phyloP scores from a whole-genome alignment of 108 stramenopile species.

The Cyclotella sp. region DNA sequence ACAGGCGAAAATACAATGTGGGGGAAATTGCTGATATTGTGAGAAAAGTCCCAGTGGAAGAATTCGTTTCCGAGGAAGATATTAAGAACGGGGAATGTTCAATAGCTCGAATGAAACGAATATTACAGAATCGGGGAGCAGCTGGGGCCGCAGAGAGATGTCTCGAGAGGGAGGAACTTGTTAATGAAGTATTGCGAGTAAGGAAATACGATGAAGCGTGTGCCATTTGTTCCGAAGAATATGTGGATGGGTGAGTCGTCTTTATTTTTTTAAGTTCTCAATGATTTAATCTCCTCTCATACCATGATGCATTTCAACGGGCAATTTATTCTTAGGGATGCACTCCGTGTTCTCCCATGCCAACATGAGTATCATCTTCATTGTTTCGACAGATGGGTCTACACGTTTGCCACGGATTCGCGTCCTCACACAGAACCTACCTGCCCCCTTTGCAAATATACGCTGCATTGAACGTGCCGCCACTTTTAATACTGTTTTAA shows the following conservation, averaged over 20 bases:
- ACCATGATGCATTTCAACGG: neutral
- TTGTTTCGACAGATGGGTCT: conserved; percentile 52
- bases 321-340: conserved; percentile 16
- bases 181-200: conserved; percentile 28
- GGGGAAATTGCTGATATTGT: conserved; percentile 37
- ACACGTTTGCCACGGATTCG: conserved; percentile 49
- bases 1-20: conserved; percentile 30
- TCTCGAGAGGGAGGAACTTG: conserved; percentile 34
- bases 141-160: conserved; percentile 22
- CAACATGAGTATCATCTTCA: conserved; percentile 50
- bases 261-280: neutral
- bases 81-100: conserved; percentile 37
- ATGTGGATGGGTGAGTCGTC: conserved; percentile 42
- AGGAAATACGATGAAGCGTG: conserved; percentile 47
- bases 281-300: neutral
- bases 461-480: conserved; percentile 2
- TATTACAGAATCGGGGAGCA: conserved; percentile 41
- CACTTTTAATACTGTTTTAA: too few species aligned
- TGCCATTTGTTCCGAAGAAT: conserved; percentile 50
- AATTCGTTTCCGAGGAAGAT: conserved; percentile 41
- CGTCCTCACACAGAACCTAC: conserved; percentile 34
- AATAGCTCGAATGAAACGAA: conserved; percentile 38
- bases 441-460: conserved; percentile 44
- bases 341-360: conserved; percentile 32
- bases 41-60: conserved; percentile 46